Evolutionary conservation across 2,329 filamentous ascomycete species (phyloP).

Genomic region (Xylaria polymorpha): DNA sequence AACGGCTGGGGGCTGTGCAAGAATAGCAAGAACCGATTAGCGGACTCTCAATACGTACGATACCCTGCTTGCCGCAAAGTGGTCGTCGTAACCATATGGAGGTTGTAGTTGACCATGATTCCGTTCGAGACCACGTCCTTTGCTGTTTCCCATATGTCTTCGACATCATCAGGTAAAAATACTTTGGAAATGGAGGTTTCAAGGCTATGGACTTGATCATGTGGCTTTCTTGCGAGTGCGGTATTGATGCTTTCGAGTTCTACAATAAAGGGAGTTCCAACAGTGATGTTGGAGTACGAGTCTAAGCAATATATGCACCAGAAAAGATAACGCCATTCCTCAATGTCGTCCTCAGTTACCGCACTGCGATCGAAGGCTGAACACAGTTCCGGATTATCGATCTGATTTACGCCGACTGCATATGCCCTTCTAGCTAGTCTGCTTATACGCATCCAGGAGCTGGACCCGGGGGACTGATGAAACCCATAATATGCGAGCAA

Average conservation of each 20-base stretch:
- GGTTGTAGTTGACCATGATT: conserved; percentile 42
- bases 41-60: conserved; percentile 29
- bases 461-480: conserved; percentile 51
- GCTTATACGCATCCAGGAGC: conserved; percentile 50
- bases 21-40: neutral
- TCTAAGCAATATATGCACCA: conserved; percentile 54
- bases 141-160: conserved; percentile 43
- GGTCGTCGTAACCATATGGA: conserved; percentile 48
- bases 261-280: conserved; percentile 46
- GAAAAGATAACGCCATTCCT: conserved; percentile 53
- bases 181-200: conserved; percentile 34
- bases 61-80: conserved; percentile 45
- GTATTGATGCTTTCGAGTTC: conserved; percentile 48
- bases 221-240: conserved; percentile 41
- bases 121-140: conserved; percentile 41
- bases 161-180: conserved; percentile 44
- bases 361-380: conserved; percentile 40
- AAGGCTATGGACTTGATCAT: conserved; percentile 21
- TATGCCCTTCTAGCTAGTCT: conserved; percentile 52
- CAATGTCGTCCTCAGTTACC: conserved; percentile 47
- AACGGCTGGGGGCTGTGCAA: neutral
- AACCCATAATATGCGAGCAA: conserved; percentile 54
- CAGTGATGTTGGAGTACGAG: conserved; percentile 51
- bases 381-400: conserved; percentile 49
- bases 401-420: conserved; percentile 50